Evolutionary conservation across 2,329 filamentous ascomycete species (phyloP).

Genomic region (Ceratocystiopsis sp.): DNA sequence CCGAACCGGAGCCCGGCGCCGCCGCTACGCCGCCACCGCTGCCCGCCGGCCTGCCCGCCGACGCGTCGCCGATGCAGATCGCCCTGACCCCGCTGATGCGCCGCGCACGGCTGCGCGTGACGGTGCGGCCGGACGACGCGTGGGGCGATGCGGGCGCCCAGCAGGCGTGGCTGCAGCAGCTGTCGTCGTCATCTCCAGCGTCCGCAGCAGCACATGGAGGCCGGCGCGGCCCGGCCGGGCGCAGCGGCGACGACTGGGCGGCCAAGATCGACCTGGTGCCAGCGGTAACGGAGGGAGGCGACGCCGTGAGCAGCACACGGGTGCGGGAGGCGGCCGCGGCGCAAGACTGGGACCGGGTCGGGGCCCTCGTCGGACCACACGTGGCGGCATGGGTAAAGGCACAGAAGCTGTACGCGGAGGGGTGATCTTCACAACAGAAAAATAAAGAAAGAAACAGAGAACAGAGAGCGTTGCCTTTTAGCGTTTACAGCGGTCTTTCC

Average conservation of each 20-base stretch:
- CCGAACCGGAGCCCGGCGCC: too few species aligned
- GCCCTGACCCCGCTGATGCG: slow-evolving; percentile 48
- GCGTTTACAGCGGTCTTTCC: too few species aligned
- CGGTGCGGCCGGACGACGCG: slow-evolving; percentile 40
- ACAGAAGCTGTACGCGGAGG: slow-evolving; percentile 32
- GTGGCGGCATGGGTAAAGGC: slow-evolving; percentile 41
- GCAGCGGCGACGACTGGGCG: slow-evolving; percentile 37
- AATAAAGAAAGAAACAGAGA: not conserved
- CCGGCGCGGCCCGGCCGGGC: slow-evolving; percentile 22
- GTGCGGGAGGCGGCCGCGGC: slow-evolving; percentile 39
- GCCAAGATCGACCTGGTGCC: slow-evolving; percentile 41
- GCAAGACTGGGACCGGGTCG: slow-evolving; percentile 29
- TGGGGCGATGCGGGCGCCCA: slow-evolving; percentile 43
- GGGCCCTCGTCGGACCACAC: slow-evolving; percentile 34
- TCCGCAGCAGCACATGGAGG: too few species aligned
- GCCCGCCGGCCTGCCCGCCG: not conserved
- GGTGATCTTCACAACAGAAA: not conserved
- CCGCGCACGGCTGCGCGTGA: slow-evolving; percentile 44
- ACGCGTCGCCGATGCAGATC: slow-evolving; percentile 25
- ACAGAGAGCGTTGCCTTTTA: not conserved
- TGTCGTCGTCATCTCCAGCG: too few species aligned
- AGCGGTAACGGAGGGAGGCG: slow-evolving; percentile 23
- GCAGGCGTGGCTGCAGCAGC: slow-evolving; percentile 27
- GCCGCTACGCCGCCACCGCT: slow-evolving; percentile 7
- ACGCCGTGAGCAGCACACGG: slow-evolving; percentile 40